phyloP scores from a whole-genome alignment of 2,329 filamentous ascomycete genomes.

The Talaromyces sp. region DNA sequence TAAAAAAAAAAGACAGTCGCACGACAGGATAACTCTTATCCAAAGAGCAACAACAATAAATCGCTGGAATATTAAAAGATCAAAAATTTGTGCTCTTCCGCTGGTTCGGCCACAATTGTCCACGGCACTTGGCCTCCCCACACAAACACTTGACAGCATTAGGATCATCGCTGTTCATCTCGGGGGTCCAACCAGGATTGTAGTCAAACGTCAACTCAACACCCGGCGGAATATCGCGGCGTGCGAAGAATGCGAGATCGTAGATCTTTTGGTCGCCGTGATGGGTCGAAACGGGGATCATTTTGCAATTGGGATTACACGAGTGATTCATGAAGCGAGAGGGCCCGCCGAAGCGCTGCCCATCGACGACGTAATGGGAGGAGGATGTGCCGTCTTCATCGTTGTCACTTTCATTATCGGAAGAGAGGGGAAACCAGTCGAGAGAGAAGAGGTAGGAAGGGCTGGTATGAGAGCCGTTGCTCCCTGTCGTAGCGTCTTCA shows the following conservation, averaged over 20 bases:
- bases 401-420: conserved; percentile 26
- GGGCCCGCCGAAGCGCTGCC: conserved; percentile 39
- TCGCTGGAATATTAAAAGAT: neutral
- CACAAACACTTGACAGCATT: conserved; percentile 44
- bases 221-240: conserved; percentile 38
- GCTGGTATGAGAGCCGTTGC: conserved; percentile 21
- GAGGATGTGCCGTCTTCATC: conserved; percentile 19
- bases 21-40: too few relatives aligned
- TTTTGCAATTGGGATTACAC: conserved; percentile 47
- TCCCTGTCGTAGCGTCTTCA: conserved; percentile 28
- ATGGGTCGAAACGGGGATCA: conserved; percentile 42
- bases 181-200: conserved; percentile 31
- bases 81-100: conserved; percentile 30
- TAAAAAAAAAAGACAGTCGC: neutral
- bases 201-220: conserved; percentile 51
- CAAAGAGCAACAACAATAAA: too few relatives aligned
- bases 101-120: conserved; percentile 43
- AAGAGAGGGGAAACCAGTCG: conserved; percentile 32
- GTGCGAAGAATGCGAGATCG: conserved; percentile 47
- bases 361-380: conserved; percentile 42
- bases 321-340: conserved; percentile 50
- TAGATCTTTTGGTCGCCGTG: conserved; percentile 43
- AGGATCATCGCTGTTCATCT: conserved; percentile 29
- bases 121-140: conserved; percentile 42
- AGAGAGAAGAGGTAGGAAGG: conserved; percentile 44